Evolutionary conservation across 139 green algal genomes (phyloP).

Genomic region (Raphidocelis subcapitata): DNA sequence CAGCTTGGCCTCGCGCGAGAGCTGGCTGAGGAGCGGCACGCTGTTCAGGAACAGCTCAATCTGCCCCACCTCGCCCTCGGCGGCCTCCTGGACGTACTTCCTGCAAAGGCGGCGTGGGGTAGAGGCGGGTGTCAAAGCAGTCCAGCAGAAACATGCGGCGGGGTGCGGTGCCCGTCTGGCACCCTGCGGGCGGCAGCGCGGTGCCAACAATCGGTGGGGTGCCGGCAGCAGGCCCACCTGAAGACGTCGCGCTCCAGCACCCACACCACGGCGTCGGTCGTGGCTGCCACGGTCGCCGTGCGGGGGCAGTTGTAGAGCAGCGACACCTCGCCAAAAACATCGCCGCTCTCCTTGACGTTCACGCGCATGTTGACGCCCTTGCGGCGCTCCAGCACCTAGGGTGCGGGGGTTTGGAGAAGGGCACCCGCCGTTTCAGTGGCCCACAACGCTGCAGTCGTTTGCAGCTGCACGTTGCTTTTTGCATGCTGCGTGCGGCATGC

Average conservation of each 20-base stretch:
- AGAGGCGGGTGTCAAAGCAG: no score
- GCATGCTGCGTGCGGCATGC: neutral
- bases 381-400: slow-evolving; percentile 55
- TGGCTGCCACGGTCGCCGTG: slow-evolving; percentile 88
- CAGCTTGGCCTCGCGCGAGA: slow-evolving; percentile 71
- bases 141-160: no score
- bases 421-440: neutral
- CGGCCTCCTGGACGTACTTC: slow-evolving; percentile 67
- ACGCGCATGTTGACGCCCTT: slow-evolving; percentile 51
- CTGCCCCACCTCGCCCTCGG: slow-evolving; percentile 61
- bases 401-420: no score
- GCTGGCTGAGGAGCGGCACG: slow-evolving; percentile 70
- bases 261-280: slow-evolving; percentile 78
- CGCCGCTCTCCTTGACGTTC: slow-evolving; percentile 53
- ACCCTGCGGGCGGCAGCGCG: no score
- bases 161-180: no score
- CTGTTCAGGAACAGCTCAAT: slow-evolving; percentile 91
- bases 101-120: no score
- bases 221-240: no score
- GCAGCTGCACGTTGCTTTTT: neutral
- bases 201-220: no score
- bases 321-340: slow-evolving; percentile 60
- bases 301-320: slow-evolving; percentile 70
- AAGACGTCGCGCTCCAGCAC: slow-evolving; percentile 88
- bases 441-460: neutral